Base-by-base conservation (phyloP, 805 yeast species). In the Brettanomyces anomalus region DNA sequence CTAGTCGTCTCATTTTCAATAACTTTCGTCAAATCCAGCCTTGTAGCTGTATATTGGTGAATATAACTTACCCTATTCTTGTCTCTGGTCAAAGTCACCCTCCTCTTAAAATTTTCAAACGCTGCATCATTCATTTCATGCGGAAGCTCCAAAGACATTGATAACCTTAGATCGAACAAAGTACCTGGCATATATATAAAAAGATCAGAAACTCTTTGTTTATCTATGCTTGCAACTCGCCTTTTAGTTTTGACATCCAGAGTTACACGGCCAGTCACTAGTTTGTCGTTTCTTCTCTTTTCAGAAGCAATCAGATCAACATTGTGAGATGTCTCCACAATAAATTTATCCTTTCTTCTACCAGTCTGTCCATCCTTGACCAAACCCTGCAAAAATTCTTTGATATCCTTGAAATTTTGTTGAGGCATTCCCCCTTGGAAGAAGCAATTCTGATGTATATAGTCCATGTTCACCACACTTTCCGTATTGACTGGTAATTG, bases 121-220 rank as follows among this genome's bases (percentile, higher is more conserved):
- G 79, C 61, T 57, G 76, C 62, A 64, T 60, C 66, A 36, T 58
- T 61, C 44, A 72, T 78, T 30, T 74, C 71, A 19, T 76, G 74
- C 0, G 96, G 96, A 46, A 80, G 58, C 75, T 88, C 97, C 24
- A 84, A 61, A 33, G 86, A 77, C 49, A 89, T 64, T 5, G 94
- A 79, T 32, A 88, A 65, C 51, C 95, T 72, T 51, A 81, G 68
- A 62, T 88, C 97, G 56, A 79, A 81, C 61, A 79, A 70, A 28
- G 84, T 76, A 49, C 84, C 81, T 4, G 96, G 96, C 43, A 82
- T 73, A 54, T 76, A 79, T 17, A 88, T 68, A 53, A 76, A 72
- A 43, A 89, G 60, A 56, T 83, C 87, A 2, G 86, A 75, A n/a
- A 87, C 64, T 43, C 90, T 70, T 50, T 76, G 74, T 56, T 88